Conservation (phyloP, 129 eudicot species). For the Chrysanthemum seticuspe region DNA sequence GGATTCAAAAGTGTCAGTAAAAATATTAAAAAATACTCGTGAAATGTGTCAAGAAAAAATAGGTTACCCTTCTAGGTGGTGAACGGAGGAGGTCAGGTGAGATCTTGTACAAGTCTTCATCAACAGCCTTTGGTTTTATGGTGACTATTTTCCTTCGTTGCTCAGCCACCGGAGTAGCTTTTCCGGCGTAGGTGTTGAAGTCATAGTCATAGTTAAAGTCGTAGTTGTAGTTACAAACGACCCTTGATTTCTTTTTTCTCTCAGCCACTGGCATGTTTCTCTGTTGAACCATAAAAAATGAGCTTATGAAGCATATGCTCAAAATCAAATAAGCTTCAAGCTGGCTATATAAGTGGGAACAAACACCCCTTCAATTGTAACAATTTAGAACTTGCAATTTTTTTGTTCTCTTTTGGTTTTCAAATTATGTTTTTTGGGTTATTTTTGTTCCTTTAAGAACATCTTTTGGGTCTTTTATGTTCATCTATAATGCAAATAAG, state of each 20-base stretch:
- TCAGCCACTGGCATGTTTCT: constrained; percentile 40
- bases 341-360: no score
- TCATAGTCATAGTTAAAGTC: constrained; percentile 33
- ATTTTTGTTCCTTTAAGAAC: no score
- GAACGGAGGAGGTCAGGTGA: constrained; percentile 88
- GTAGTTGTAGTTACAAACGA: constrained; percentile 50
- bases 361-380: no score
- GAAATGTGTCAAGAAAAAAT: background rate
- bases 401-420: no score
- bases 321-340: no score
- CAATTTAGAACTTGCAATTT: no score
- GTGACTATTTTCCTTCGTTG: background rate
- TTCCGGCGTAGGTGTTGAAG: constrained; percentile 22
- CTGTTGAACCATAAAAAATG: constrained; percentile 23
- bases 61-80: constrained; percentile 64
- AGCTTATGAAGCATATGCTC: no score
- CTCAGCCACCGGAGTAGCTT: constrained; percentile 40
- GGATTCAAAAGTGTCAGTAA: constrained; percentile 30
- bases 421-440: no score
- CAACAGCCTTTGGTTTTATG: constrained; percentile 62
- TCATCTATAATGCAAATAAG: no score
- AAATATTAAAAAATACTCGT: background rate
- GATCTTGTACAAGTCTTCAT: constrained; percentile 87
- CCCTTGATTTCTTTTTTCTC: constrained; percentile 53
- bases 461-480: no score